These are phyloP conservation scores for Calcarisporium arbuscula DNA, from an alignment of 2,329 filamentous ascomycete genomes.

Conservation along the genomic window DNA sequence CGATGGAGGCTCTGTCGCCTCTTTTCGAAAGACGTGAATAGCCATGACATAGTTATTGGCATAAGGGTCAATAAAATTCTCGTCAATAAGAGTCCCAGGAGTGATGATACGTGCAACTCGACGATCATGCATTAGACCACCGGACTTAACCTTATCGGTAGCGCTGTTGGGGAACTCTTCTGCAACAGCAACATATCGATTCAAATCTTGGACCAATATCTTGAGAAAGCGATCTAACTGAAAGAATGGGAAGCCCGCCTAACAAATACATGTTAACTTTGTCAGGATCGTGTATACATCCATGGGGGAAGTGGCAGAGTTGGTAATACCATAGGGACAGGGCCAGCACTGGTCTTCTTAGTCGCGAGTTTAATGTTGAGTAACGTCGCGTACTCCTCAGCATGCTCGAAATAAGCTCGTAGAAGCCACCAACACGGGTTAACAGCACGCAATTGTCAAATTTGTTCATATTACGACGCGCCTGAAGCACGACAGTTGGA, in stretches of 20 bases:
- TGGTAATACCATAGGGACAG: conserved; percentile 71
- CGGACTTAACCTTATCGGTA: conserved; percentile 63
- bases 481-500: conserved; percentile 84
- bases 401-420: conserved; percentile 98
- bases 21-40: conserved; percentile 48
- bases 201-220: conserved; percentile 82
- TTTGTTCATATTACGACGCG: conserved; percentile 79
- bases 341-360: conserved; percentile 71
- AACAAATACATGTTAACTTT: conserved; percentile 9
- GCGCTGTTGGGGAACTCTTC: conserved; percentile 81
- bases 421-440: conserved; percentile 91
- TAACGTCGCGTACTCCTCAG: conserved; percentile 78
- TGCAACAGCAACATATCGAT: conserved; percentile 85
- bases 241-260: conserved; percentile 90
- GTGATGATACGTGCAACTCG: conserved; percentile 84
- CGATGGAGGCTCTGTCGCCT: conserved; percentile 5
- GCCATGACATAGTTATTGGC: conserved; percentile 90
- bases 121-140: conserved; percentile 78
- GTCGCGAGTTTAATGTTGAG: conserved; percentile 81
- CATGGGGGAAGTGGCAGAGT: conserved; percentile 9
- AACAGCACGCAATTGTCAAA: conserved; percentile 87
- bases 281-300: conserved; percentile 9
- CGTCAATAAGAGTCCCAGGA: conserved; percentile 91
- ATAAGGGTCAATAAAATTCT: conserved; percentile 93
- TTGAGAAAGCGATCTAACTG: conserved; percentile 92